These are phyloP conservation scores for Vaccinium darrowii DNA, from an alignment of 148 eudicot species.

Conservation along the genomic window DNA sequence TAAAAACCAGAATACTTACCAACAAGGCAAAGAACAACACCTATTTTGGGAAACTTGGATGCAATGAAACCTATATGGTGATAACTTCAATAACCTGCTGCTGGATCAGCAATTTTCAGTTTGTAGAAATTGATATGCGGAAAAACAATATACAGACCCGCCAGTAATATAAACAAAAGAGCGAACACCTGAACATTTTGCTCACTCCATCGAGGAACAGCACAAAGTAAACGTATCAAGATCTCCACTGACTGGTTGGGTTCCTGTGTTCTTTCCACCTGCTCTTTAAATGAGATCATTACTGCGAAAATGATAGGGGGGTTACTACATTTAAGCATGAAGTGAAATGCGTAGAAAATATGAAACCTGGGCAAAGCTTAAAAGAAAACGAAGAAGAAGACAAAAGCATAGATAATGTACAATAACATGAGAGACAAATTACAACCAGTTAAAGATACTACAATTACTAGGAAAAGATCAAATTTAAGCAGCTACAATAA, in stretches of 20 bases:
- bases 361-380: neutral
- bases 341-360: neutral
- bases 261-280: slow-evolving; percentile 69
- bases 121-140: neutral
- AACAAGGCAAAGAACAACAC: slow-evolving; percentile 89
- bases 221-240: slow-evolving; percentile 84
- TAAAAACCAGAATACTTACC: slow-evolving; percentile 43
- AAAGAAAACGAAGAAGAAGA: neutral
- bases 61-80: slow-evolving; percentile 78
- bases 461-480: neutral
- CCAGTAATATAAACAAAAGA: neutral
- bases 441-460: neutral
- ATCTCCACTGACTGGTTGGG: slow-evolving; percentile 82
- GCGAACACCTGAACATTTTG: slow-evolving; percentile 85
- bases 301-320: slow-evolving; percentile 43
- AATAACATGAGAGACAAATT: neutral
- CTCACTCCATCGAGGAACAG: slow-evolving; percentile 96
- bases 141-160: neutral
- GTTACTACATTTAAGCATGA: neutral
- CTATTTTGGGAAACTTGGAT: slow-evolving; percentile 83
- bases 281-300: slow-evolving; percentile 77
- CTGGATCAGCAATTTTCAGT: slow-evolving; percentile 65
- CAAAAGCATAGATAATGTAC: neutral
- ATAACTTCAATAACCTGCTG: slow-evolving; percentile 89
- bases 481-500: slow-evolving; percentile 2